phyloP scores from a whole-genome alignment of 495 filamentous ascomycete species.

The Durotheca rogersii region DNA sequence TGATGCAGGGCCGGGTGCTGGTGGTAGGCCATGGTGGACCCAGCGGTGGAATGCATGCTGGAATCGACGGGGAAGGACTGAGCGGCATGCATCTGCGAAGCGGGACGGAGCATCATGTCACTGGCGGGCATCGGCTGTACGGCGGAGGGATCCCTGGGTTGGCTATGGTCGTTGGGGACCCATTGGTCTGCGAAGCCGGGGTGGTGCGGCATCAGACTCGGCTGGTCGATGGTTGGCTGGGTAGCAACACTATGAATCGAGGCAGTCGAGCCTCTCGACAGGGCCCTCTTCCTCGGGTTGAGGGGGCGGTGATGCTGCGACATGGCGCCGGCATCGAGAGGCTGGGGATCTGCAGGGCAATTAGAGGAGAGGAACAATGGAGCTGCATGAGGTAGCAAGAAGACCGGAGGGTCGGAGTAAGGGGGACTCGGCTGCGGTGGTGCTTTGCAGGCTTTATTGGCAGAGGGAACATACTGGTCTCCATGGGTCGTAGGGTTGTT shows the following conservation, averaged over 20 bases:
- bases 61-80: conserved; percentile 54
- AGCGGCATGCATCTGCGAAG: conserved; percentile 54
- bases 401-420: not conserved
- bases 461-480: conserved; percentile 22
- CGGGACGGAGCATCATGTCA: conserved; percentile 64
- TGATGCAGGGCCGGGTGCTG: conserved; percentile 54
- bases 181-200: conserved; percentile 58
- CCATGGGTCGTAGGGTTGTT: conserved; percentile 36
- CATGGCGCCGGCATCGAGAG: conserved; percentile 26
- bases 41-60: conserved; percentile 52
- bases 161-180: conserved; percentile 50
- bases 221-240: conserved; percentile 64
- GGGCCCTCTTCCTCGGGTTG: conserved; percentile 59
- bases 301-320: conserved; percentile 21
- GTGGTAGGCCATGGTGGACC: conserved; percentile 51
- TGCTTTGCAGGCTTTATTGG: not conserved
- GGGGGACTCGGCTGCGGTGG: not conserved
- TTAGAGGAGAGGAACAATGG: conserved; percentile 13
- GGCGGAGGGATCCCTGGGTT: conserved; percentile 41
- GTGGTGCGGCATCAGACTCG: conserved; percentile 48
- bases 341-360: conserved; percentile 20
- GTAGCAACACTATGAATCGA: conserved; percentile 71
- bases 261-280: conserved; percentile 83
- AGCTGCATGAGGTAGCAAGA: not conserved
- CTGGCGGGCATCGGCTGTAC: conserved; percentile 58